These are phyloP conservation scores for Saprolegnia diclina DNA, from an alignment of 352 stramenopile genomes.

Conservation along the genomic window DNA sequence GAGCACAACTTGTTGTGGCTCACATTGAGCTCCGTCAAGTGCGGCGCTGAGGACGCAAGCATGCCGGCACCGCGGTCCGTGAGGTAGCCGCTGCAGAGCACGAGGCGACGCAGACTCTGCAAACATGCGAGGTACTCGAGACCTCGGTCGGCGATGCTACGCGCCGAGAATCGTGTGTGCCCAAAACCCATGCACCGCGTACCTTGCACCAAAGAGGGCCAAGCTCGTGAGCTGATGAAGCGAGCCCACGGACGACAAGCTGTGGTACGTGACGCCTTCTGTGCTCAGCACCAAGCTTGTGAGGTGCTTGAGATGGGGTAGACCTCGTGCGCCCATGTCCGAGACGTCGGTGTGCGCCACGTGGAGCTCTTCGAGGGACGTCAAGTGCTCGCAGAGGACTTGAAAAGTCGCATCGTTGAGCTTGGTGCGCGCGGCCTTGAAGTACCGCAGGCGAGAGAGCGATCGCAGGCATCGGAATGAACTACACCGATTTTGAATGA, in stretches of 20 bases:
- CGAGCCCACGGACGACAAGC: background rate
- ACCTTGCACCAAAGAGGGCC: background rate
- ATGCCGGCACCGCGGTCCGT: background rate
- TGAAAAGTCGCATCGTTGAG: background rate
- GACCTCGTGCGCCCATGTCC: background rate
- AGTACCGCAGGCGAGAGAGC: background rate
- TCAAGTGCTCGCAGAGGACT: background rate
- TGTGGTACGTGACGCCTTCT: slow-evolving; percentile 3
- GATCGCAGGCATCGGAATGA: background rate
- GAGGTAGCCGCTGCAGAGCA: slow-evolving; percentile 2
- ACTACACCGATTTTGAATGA: background rate
- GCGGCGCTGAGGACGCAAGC: background rate
- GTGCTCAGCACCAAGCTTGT: slow-evolving; percentile 2
- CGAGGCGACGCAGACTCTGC: background rate
- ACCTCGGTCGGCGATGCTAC: slow-evolving; percentile 4
- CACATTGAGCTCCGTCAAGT: slow-evolving; percentile 11
- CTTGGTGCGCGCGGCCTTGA: background rate
- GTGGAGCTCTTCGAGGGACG: background rate
- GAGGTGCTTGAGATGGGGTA: background rate
- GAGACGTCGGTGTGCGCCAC: background rate
- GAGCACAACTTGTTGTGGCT: background rate
- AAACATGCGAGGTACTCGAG: background rate
- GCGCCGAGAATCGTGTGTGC: background rate
- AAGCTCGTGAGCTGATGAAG: background rate
- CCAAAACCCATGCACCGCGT: background rate